Conservation (phyloP, 345 rosid species). For the Arabidopsis thaliana region DNA sequence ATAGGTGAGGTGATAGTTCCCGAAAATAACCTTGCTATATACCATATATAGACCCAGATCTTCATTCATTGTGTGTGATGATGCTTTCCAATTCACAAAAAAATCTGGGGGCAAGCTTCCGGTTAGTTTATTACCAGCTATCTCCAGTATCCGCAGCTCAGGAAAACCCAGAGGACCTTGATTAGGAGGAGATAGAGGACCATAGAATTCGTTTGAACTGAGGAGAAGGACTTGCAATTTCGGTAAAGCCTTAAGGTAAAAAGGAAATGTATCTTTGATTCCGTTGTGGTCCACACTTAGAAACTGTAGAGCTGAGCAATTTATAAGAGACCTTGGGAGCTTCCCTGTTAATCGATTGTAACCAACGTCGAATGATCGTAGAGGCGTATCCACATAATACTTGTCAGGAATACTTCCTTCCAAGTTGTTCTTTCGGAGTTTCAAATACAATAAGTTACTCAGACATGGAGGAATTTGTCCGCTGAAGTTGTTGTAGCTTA, state of each 20-base stretch:
- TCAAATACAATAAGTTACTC: background rate
- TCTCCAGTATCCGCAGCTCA: background rate
- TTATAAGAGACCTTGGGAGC: background rate
- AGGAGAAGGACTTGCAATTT: background rate
- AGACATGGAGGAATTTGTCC: background rate
- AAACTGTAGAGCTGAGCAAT: background rate
- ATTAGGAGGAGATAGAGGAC: background rate
- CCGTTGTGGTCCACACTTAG: background rate
- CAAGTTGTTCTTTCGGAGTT: background rate
- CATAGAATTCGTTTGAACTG: background rate
- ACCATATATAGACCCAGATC: background rate
- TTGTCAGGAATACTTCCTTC: background rate
- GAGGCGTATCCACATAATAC: background rate
- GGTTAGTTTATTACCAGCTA: background rate
- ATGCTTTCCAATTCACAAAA: background rate
- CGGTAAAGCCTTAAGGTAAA: background rate
- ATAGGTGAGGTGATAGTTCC: background rate
- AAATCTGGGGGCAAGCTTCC: background rate
- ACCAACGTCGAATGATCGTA: background rate
- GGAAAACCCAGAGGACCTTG: background rate
- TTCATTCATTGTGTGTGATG: background rate
- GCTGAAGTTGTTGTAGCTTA: background rate
- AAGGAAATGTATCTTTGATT: background rate
- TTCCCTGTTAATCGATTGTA: background rate
- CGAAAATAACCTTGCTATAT: accelerated